Percentiles rank a stretch among this genome's conserved stretches.
These are phyloP conservation scores for Physcomitrellopsis africana DNA, from an alignment of 225 moss, liverwort and hornwort species.

Conservation along the genomic window DNA sequence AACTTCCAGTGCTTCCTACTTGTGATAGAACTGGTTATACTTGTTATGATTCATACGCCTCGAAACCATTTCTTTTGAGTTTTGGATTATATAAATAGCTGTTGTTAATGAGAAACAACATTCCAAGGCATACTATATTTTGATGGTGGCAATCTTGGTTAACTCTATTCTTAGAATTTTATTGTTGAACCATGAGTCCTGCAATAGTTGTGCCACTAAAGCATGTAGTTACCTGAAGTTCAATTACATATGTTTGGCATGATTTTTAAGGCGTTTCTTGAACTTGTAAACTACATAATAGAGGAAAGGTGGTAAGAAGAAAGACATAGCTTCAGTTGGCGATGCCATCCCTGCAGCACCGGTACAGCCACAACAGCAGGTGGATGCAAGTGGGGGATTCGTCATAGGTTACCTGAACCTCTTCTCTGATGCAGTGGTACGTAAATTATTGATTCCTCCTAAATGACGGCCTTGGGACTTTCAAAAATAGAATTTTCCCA, in stretches of 20 bases:
- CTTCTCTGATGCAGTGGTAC: constrained; percentile 94
- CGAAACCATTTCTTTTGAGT: constrained; percentile 7
- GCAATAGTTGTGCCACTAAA: neutral
- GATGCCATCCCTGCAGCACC: constrained; percentile 19
- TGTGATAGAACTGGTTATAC: constrained; percentile 16
- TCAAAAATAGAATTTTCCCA: neutral
- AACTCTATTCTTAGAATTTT: constrained; percentile 6
- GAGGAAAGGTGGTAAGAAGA: constrained; percentile 62
- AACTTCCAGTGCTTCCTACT: neutral
- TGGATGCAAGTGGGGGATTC: constrained; percentile 50
- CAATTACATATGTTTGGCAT: constrained; percentile 16
- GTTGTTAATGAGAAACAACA: constrained; percentile 16
- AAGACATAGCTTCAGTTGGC: constrained; percentile 37
- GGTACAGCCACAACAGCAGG: constrained; percentile 32
- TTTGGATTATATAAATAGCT: constrained; percentile 18
- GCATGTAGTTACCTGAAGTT: constrained; percentile 1
- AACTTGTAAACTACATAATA: constrained; percentile 30
- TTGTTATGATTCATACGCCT: constrained; percentile 5
- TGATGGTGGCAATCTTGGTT: constrained; percentile 20
- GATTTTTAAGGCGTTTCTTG: neutral
- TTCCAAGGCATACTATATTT: neutral
- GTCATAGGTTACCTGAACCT: constrained; percentile 96
- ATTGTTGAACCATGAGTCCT: constrained; percentile 4
- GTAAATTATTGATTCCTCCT: constrained; percentile 23
- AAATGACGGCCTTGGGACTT: constrained; percentile 5